A percentile compares a stretch with the other conserved stretches of the same genome.
These are phyloP conservation scores for Phylloporus sp. DNA, from an alignment of 768 basidiomycete species.

Conservation along the genomic window DNA sequence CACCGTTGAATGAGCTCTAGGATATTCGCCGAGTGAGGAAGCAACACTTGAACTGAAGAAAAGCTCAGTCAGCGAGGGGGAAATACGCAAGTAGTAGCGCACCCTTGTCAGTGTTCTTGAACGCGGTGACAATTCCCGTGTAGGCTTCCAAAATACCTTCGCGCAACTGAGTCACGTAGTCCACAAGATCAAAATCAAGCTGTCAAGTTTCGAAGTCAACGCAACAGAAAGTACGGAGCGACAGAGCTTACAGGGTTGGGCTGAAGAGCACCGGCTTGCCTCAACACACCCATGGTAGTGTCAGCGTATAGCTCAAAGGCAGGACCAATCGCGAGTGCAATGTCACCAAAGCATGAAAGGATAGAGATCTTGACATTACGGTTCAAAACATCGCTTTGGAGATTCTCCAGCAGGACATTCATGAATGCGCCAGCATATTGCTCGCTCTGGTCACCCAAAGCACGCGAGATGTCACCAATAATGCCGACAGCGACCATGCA, in stretches of 20 bases:
- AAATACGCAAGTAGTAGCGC: not conserved
- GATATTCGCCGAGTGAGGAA: slow-evolving; percentile 69
- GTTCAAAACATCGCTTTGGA: slow-evolving; percentile 86
- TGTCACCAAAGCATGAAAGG: slow-evolving; percentile 92
- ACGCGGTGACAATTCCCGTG: slow-evolving; percentile 86
- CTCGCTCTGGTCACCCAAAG: slow-evolving; percentile 77
- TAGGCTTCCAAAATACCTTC: slow-evolving; percentile 98
- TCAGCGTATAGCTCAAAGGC: slow-evolving; percentile 86
- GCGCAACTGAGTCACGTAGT: slow-evolving; percentile 85
- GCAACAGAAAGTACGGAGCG: not conserved
- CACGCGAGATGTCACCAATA: slow-evolving; percentile 95
- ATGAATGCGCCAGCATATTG: slow-evolving; percentile 89
- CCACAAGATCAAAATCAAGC: slow-evolving; percentile 87
- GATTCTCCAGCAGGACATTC: slow-evolving; percentile 85
- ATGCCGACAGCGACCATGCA: slow-evolving; percentile 95
- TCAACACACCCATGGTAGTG: slow-evolving; percentile 86
- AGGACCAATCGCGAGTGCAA: slow-evolving; percentile 86
- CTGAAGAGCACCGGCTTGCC: slow-evolving; percentile 84
- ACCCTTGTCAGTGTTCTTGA: slow-evolving; percentile 85
- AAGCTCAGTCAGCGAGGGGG: not conserved
- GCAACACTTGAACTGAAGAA: slow-evolving; percentile 34
- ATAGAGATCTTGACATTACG: slow-evolving; percentile 97
- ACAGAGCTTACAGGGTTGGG: slow-evolving; percentile 71
- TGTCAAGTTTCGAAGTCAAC: slow-evolving; percentile 20
- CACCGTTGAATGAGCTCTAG: slow-evolving; percentile 80